Evolutionary conservation across 2,329 filamentous ascomycete species (phyloP), one percentile per base, ranked within the genome.

Genomic region (Clathrospora elynae): DNA sequence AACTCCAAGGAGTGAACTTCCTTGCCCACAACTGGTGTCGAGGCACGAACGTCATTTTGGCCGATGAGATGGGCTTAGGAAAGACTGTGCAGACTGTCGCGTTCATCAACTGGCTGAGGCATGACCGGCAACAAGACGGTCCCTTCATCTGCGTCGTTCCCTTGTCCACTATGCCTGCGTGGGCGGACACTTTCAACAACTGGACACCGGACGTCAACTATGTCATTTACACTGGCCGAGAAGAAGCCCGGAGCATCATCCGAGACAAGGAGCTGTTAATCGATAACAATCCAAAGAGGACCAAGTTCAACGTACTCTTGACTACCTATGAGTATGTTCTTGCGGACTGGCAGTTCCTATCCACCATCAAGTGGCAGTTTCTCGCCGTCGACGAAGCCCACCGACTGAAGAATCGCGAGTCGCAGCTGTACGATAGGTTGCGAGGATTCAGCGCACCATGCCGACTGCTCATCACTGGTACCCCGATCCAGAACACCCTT

Each of bases 271-370:
- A 99, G 69, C 78, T 99, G 29, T 81, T 96, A 43, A 79, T 90
- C 5, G 88, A 95, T 64, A 87, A 87, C 22, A 96, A 96, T 61
- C 80, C 87, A 2, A 89, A 86, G 69, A 91, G 90, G 67, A 87
- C 88, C 49, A 96, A 95, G 68, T 99, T 99, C 78, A 93, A 99
- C 61, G 90, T 96, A n/a, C 79, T 99, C 22, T 83, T 99, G 46
- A 99, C 93, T 1, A 97, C 93, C 0, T 99, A 99, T 66, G 93
- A 99, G 71, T 97, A 95, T 67, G 93, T 96, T 43, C 79, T 96
- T 33, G 82, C 85, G 43, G 93, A 99, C 66, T 85, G 87, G 51
- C 77, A 86, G 24, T 95, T 96, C 64, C 74, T 99, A 24, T 86
- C 86, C 46, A 85, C 87, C 51, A 89, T 99, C 71, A 96, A 96